Percentiles rank a stretch among this genome's conserved stretches.
Conservation (phyloP, 2,329 filamentous ascomycete species). For the Fusarium brevicatenulatum region DNA sequence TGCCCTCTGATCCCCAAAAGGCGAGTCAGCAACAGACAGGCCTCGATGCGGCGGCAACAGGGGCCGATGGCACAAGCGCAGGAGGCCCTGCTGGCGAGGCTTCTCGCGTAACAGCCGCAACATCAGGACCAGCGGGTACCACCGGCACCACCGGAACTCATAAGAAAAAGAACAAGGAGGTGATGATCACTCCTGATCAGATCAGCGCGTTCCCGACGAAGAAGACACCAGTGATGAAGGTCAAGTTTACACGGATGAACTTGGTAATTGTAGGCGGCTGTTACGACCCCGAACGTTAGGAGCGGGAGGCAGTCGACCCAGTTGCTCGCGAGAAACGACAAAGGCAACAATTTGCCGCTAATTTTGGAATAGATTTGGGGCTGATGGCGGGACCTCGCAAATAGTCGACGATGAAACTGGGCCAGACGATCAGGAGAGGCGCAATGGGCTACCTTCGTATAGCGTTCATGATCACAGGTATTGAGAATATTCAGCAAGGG, state of each 20-base stretch:
- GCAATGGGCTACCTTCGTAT: not conserved
- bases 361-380: constrained; percentile 35
- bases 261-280: constrained; percentile 86
- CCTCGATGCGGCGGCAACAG: constrained; percentile 55
- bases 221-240: constrained; percentile 93
- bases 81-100: constrained; percentile 44
- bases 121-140: constrained; percentile 44
- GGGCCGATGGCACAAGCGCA: constrained; percentile 54
- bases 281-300: constrained; percentile 65
- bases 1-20: constrained; percentile 72
- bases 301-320: constrained; percentile 23
- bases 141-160: constrained; percentile 47
- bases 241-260: constrained; percentile 95
- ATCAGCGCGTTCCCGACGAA: constrained; percentile 96
- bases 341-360: constrained; percentile 27
- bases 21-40: constrained; percentile 60
- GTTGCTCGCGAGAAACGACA: constrained; percentile 14
- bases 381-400: constrained; percentile 1
- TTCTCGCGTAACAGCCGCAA: constrained; percentile 41
- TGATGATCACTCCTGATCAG: constrained; percentile 90
- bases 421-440: not conserved
- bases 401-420: not conserved
- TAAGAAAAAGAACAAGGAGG: constrained; percentile 89
- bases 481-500: not conserved
- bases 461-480: not conserved